Evolutionary conservation across 208 protist species (phyloP).

Genomic region (Trypanosoma cruzi): DNA sequence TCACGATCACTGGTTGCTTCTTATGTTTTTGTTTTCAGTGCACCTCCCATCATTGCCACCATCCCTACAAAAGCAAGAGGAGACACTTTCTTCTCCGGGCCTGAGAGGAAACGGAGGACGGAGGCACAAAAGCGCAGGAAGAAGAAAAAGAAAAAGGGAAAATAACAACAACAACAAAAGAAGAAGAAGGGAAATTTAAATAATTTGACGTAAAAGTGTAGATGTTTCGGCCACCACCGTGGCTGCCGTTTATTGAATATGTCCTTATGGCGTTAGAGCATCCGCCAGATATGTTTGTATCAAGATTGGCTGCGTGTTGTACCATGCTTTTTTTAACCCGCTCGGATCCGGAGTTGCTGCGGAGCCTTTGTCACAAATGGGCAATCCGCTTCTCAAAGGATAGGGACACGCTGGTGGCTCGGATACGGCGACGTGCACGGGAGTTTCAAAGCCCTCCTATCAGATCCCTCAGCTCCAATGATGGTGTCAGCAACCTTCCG

Average conservation of each 20-base stretch:
- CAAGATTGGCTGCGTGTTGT: constrained; percentile 79
- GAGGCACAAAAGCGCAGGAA: neutral
- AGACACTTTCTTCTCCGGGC: neutral
- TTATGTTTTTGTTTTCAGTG: too few species aligned
- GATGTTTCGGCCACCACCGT: constrained; percentile 52
- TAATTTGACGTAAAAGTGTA: constrained; percentile 28
- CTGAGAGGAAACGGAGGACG: neutral
- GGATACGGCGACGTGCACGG: constrained; percentile 32
- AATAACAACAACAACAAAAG: neutral
- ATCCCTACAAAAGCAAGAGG: neutral
- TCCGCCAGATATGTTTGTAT: constrained; percentile 83
- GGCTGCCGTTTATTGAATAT: constrained; percentile 83
- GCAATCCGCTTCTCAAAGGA: constrained; percentile 71
- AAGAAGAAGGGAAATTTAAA: neutral
- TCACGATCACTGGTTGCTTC: too few species aligned
- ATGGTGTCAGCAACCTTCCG: constrained; percentile 11
- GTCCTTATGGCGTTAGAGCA: constrained; percentile 78
- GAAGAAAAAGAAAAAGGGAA: constrained; percentile 6
- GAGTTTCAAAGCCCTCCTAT: neutral
- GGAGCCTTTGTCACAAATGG: constrained; percentile 72
- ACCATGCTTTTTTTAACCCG: constrained; percentile 81
- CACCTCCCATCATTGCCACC: too few species aligned
- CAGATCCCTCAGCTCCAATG: neutral
- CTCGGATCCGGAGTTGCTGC: constrained; percentile 67
- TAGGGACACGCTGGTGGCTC: constrained; percentile 40